Conservation (phyloP, 2,329 filamentous ascomycete genomes). For the Ophiostoma montium region DNA sequence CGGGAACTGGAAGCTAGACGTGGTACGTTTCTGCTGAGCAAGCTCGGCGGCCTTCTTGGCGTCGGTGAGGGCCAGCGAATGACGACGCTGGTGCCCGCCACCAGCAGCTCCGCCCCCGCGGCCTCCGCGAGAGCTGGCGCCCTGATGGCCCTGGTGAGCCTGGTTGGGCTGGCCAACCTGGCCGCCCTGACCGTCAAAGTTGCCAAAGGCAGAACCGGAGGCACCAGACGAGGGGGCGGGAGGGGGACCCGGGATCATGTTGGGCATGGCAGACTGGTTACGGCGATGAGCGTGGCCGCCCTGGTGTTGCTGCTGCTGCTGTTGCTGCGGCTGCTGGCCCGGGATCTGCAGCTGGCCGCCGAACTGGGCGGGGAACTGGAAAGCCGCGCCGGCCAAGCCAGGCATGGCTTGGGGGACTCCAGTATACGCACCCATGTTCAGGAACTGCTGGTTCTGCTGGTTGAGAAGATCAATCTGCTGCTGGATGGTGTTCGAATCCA, state of each 20-base stretch:
- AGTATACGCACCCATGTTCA: background rate
- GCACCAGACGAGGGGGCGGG: slow-evolving; percentile 87
- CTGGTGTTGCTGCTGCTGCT: slow-evolving; percentile 55
- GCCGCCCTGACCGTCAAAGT: slow-evolving; percentile 40
- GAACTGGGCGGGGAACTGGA: slow-evolving; percentile 75
- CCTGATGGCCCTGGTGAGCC: slow-evolving; percentile 44
- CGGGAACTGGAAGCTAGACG: slow-evolving; percentile 89
- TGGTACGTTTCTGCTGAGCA: slow-evolving; percentile 91
- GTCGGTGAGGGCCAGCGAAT: slow-evolving; percentile 87
- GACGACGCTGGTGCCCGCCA: slow-evolving; percentile 78
- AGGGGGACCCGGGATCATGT: slow-evolving; percentile 76
- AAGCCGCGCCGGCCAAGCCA: slow-evolving; percentile 30
- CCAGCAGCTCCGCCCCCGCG: slow-evolving; percentile 39
- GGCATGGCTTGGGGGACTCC: slow-evolving; percentile 29
- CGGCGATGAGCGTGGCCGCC: slow-evolving; percentile 78
- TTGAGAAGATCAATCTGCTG: slow-evolving; percentile 96
- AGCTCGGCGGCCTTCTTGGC: slow-evolving; percentile 95
- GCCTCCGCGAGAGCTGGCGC: slow-evolving; percentile 42
- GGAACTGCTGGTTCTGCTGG: slow-evolving; percentile 90
- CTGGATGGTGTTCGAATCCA: slow-evolving; percentile 95
- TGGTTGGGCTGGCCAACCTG: background rate
- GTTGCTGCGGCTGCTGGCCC: slow-evolving; percentile 57
- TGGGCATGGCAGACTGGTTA: slow-evolving; percentile 93
- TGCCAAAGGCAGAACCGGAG: slow-evolving; percentile 63
- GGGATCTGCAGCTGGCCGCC: slow-evolving; percentile 59